A percentile compares a stretch with the other conserved stretches of the same genome.
These are phyloP conservation scores for Vachellia collinsii DNA, from an alignment of 306 rosid genomes.

Conservation along the genomic window DNA sequence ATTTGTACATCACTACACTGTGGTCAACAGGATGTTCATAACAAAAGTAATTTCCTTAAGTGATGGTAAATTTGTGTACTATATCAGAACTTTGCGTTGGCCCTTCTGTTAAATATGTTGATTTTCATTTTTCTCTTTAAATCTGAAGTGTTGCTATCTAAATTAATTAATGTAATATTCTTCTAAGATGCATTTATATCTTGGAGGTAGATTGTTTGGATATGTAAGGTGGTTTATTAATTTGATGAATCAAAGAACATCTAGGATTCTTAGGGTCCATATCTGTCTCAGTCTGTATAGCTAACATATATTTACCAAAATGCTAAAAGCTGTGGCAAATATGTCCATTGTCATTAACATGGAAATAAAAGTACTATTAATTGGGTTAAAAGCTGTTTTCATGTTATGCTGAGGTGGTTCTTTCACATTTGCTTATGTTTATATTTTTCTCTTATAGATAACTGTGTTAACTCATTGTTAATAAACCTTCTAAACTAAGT, in stretches of 20 bases:
- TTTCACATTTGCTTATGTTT: constrained; percentile 7
- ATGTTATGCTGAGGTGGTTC: not conserved
- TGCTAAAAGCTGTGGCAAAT: not conserved
- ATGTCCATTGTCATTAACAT: not conserved
- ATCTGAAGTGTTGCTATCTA: not conserved
- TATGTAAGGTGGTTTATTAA: not conserved
- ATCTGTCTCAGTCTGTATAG: not conserved
- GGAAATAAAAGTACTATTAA: not conserved
- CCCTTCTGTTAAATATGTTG: constrained; percentile 12
- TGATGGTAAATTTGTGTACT: constrained; percentile 14
- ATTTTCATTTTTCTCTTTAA: not conserved
- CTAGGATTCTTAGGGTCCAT: not conserved
- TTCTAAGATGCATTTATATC: constrained; percentile 17
- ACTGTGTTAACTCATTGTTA: not conserved
- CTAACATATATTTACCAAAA: not conserved
- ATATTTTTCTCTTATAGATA: not conserved
- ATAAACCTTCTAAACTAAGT: constrained; percentile 13
- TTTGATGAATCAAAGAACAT: constrained; percentile 9
- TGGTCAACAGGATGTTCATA: not conserved
- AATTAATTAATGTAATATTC: not conserved
- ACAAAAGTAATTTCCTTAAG: constrained; percentile 2
- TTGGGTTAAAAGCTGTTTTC: too few species aligned
- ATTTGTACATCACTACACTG: constrained; percentile 7
- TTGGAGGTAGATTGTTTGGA: constrained; percentile 3
- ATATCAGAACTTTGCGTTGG: constrained; percentile 8